Percentiles rank a stretch among this genome's conserved stretches.
Evolutionary conservation across 2,329 filamentous ascomycete genomes (phyloP).

Genomic region (Fusarium siculi): DNA sequence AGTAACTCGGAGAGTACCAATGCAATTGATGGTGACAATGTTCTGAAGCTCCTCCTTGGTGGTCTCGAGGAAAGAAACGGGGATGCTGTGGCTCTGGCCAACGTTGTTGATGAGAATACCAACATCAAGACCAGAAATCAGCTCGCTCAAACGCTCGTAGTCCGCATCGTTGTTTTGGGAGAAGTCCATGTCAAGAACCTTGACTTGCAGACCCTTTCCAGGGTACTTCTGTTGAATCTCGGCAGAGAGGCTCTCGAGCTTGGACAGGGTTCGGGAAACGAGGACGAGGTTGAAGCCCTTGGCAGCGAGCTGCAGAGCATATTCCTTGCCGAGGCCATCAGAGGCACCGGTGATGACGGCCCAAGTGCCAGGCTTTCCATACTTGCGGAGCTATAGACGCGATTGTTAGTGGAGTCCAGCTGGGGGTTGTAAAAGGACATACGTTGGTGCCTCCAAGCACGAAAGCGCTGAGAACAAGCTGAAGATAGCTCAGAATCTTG

Average conservation of each 20-base stretch:
- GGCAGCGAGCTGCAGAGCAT: conserved; percentile 85
- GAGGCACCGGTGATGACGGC: conserved; percentile 94
- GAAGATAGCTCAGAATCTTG: conserved; percentile 67
- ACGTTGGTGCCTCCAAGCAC: conserved; percentile 72
- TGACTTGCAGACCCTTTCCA: conserved; percentile 71
- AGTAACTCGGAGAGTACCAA: conserved; percentile 88
- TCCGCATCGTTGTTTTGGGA: conserved; percentile 80
- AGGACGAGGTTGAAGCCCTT: conserved; percentile 96
- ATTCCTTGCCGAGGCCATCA: conserved; percentile 97
- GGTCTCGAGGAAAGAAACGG: conserved; percentile 87
- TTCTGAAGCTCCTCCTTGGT: conserved; percentile 81
- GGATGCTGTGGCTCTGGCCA: conserved; percentile 91
- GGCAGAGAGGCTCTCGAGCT: conserved; percentile 80
- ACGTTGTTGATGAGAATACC: conserved; percentile 97
- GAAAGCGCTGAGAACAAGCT: conserved; percentile 74
- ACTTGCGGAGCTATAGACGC: conserved; percentile 77
- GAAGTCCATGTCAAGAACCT: conserved; percentile 92
- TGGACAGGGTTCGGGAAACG: conserved; percentile 93
- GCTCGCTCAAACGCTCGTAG: conserved; percentile 76
- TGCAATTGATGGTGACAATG: conserved; percentile 96
- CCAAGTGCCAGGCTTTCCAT: conserved; percentile 93
- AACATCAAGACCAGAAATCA: conserved; percentile 80
- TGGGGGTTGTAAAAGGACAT: conserved; percentile 43
- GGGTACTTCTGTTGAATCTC: conserved; percentile 80
- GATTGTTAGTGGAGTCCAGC: not conserved